Base-by-base conservation (phyloP, 2,329 filamentous ascomycete genomes). In the Phoma sp. region DNA sequence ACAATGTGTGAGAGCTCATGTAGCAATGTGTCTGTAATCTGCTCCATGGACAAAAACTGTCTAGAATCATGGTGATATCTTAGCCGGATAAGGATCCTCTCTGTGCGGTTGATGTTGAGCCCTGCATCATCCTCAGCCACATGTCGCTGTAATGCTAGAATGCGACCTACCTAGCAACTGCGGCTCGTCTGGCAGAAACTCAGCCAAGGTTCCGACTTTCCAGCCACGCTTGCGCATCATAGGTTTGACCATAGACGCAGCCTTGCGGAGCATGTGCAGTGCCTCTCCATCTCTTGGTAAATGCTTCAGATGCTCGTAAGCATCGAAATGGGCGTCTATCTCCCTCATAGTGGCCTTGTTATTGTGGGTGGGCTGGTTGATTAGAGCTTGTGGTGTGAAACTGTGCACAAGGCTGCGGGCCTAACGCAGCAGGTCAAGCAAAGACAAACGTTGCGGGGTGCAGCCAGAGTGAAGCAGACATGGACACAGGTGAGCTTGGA, bases 1-100 rank as follows among this genome's bases (percentile, higher is more conserved):
- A 91, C 84, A 61, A 89, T 96, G 69, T 98, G 93, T n/a, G 86
- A 88, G 2, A 98, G 84, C 64, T 98, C 93, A 71, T 98, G 93
- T 18, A 98, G 85, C 86, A 98, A 89, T 0, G 93, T 98, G 73
- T 97, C 92, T 38, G 91, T 82, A 7, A 96, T 83, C 60, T 89
- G 80, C 68, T 97, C 91, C 52, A 93, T 77, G 1, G 89, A 87
- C 18, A 96, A 75, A 67, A 98, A 98, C 64, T 91, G 87, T 35
- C 80, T 85, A 8, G 84, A 82, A 70, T 96, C 90, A 64, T 84
- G 81, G 5, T 89, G 80, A 73, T 95, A 88, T 51, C 93, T 87
- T 54, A 98, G 79, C 38, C 93, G 86, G 22, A 98, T 80, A 60
- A 90, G 89, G 61, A 98, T 96, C 70, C 88, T 89, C 68, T 88